These are phyloP conservation scores for Candida pseudofarinosa DNA, from an alignment of 805 yeast genomes.

Conservation along the genomic window DNA sequence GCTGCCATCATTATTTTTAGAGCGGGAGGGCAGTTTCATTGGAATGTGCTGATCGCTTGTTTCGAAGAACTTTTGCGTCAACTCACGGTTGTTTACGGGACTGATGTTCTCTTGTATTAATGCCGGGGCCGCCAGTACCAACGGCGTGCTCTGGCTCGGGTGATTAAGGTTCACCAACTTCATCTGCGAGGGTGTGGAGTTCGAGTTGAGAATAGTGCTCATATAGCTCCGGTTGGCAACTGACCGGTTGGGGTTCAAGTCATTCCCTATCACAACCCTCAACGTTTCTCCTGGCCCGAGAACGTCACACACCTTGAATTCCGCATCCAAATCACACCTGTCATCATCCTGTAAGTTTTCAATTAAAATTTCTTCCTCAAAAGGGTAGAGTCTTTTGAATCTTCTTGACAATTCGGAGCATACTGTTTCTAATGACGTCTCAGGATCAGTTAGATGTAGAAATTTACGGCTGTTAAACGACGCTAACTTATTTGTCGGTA, in stretches of 20 bases:
- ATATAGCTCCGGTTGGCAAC: not conserved
- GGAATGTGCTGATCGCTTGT: conserved; percentile 21
- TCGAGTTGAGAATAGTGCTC: not conserved
- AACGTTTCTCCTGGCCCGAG: conserved; percentile 42
- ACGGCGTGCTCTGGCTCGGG: conserved; percentile 18
- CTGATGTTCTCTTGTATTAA: conserved; percentile 8
- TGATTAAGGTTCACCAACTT: not conserved
- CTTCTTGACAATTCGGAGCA: conserved; percentile 52
- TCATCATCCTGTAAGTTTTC: conserved; percentile 62
- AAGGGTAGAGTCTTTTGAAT: conserved; percentile 63
- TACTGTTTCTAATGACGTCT: conserved; percentile 44
- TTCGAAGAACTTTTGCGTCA: conserved; percentile 21
- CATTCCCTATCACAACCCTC: conserved; percentile 31
- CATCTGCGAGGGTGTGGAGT: not conserved
- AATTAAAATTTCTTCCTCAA: conserved; percentile 50
- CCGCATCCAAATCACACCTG: conserved; percentile 78
- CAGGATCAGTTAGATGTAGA: conserved; percentile 56
- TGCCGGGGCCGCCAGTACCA: conserved; percentile 21
- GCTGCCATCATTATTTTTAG: not conserved
- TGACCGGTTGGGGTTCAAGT: conserved; percentile 8
- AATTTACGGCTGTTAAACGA: conserved; percentile 43
- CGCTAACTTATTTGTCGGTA: conserved; percentile 17
- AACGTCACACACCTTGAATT: conserved; percentile 60
- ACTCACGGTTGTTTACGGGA: conserved; percentile 13
- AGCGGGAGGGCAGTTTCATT: conserved; percentile 7